Conservation (phyloP, 495 filamentous ascomycete species). For the Aspergillus incahuasiensis region DNA sequence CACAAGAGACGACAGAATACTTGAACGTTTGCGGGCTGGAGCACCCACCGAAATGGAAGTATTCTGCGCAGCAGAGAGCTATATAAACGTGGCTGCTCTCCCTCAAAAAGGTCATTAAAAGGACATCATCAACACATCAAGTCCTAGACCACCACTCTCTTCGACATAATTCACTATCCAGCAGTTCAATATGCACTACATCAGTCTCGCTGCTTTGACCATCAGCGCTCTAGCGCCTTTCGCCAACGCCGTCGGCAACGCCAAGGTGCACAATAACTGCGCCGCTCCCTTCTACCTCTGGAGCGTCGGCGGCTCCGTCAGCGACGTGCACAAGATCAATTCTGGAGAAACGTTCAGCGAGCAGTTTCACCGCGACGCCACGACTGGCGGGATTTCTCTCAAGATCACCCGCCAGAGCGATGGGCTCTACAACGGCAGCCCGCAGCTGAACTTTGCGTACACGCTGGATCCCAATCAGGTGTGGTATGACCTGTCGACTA, state of each 20-base stretch:
- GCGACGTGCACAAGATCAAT: constrained; percentile 34
- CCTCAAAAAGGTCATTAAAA: not conserved
- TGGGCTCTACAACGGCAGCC: constrained; percentile 50
- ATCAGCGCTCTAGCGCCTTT: constrained; percentile 27
- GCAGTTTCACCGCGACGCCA: constrained; percentile 38
- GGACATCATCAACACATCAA: not conserved
- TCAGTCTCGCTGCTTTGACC: constrained; percentile 21
- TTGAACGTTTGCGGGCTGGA: not conserved
- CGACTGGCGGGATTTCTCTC: constrained; percentile 51
- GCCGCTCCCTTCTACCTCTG: constrained; percentile 44
- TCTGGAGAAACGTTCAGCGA: constrained; percentile 38
- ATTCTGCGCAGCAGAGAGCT: constrained; percentile 2
- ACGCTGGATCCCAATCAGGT: constrained; percentile 43
- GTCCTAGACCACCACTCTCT: not conserved
- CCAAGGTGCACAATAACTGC: constrained; percentile 51
- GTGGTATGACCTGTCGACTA: constrained; percentile 54
- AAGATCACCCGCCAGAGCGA: constrained; percentile 49
- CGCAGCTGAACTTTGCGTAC: constrained; percentile 52
- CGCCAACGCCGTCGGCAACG: constrained; percentile 44
- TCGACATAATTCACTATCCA: constrained; percentile 2
- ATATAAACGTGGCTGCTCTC: constrained; percentile 1
- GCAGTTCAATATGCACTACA: constrained; percentile 28
- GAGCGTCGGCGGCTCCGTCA: constrained; percentile 50
- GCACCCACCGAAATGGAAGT: not conserved
- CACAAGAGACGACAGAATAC: too few relatives aligned